Evolutionary conservation across 371 early-diverging fungal species (phyloP).

Genomic region (Syncephalastrum sp.): DNA sequence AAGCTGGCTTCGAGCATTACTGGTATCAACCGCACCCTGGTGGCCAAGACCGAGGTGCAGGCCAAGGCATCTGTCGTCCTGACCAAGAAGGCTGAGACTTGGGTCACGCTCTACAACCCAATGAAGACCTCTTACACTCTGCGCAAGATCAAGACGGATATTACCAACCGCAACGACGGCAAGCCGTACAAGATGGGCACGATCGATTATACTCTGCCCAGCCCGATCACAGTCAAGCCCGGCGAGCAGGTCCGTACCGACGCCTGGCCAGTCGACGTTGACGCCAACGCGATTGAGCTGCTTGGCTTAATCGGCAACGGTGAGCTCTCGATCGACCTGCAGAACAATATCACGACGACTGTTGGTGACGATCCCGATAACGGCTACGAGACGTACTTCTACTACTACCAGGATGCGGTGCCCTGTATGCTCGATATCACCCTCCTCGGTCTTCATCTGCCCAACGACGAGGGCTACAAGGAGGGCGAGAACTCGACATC

Average conservation of each 20-base stretch:
- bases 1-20: conserved; percentile 41
- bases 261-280: conserved; percentile 24
- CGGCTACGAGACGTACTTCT: conserved; percentile 21
- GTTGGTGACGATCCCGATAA: conserved; percentile 36
- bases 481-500: too few species aligned
- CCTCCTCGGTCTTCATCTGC: conserved; percentile 12
- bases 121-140: conserved; percentile 37
- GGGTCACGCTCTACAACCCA: conserved; percentile 40
- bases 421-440: conserved; percentile 16
- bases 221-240: conserved; percentile 31
- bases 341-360: conserved; percentile 33
- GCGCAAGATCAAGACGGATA: conserved; percentile 24
- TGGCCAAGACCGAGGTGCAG: conserved; percentile 34
- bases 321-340: conserved; percentile 23
- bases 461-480: conserved; percentile 1
- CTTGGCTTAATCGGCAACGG: conserved; percentile 12
- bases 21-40: conserved; percentile 41
- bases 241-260: conserved; percentile 21
- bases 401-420: conserved; percentile 31
- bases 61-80: conserved; percentile 28
- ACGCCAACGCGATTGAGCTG: conserved; percentile 18
- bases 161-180: conserved; percentile 10
- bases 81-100: conserved; percentile 21
- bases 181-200: conserved; percentile 24
- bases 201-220: conserved; percentile 23